Base-by-base conservation (phyloP, 202 grass and related monocot species). In the Zizania palustris region DNA sequence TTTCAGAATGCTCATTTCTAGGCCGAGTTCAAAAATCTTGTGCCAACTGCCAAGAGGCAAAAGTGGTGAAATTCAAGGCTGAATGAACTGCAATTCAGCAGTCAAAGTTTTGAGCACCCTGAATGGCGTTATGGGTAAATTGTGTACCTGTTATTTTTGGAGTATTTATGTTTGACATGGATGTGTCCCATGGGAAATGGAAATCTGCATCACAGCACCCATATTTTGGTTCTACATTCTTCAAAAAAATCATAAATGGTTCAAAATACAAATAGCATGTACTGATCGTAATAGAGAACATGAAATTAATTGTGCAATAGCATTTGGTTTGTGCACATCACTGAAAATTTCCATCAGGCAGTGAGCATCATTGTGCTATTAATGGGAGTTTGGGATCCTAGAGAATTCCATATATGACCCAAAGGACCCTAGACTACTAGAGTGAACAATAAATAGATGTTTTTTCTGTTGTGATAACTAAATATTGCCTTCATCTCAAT, bases 71-170 rank as follows among this genome's bases (percentile, higher is more conserved):
- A 79, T 79, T 64, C 51, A 69, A 60, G 40, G 41, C 62, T 67
- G 63, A 77, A 67, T 35, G 63, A 68, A 78, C 63, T 57, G 50
- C 63, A 78, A 36, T 78, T 68, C 75, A 78, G 50, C 21, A 57
- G 10, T 39, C 45, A 65, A 58, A 68, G 21, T 57, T 57, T 67
- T 50, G 62, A 56, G 50, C 38, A 68, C 11, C 64, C 33, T 75
- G 19, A 36, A 48, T 75, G 72, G 19, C 3, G 15, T 59, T 46
- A 48, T 22, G 40, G 41, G 5, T 79, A 69, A 79, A 68, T 79
- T 79, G 40, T 28, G 65, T 69, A 79, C 15, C 53, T 60, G 40
- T 15, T 69, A 67, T 46, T 78, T 41, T 45, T 60, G 51, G 65
- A 44, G 1, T 20, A 46, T 35, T 20, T 69, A 2, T 79, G 40